Conservation (phyloP, 495 filamentous ascomycete species). For the Penicillium desertorum region DNA sequence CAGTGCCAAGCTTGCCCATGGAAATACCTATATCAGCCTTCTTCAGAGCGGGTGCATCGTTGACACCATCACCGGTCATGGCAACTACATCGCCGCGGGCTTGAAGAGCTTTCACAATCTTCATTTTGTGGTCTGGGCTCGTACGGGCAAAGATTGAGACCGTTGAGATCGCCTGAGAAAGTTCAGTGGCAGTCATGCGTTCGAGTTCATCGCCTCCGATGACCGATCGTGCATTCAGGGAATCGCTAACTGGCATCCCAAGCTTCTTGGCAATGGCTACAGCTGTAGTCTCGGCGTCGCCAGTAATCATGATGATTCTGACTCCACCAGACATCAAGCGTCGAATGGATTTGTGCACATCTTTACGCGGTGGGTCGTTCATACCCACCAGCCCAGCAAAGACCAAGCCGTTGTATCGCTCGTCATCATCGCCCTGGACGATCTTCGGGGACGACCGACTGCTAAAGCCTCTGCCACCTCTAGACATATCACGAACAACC, state of each 20-base stretch:
- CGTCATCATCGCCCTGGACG: constrained; percentile 58
- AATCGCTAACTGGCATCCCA: constrained; percentile 73
- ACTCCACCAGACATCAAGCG: constrained; percentile 91
- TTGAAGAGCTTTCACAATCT: constrained; percentile 90
- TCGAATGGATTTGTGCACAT: constrained; percentile 84
- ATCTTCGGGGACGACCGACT: constrained; percentile 48
- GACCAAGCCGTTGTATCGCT: constrained; percentile 74
- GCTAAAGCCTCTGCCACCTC: constrained; percentile 35
- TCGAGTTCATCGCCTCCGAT: constrained; percentile 89
- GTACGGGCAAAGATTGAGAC: constrained; percentile 95
- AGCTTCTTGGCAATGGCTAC: constrained; percentile 89
- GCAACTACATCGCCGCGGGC: constrained; percentile 94
- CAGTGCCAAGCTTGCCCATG: constrained; percentile 93
- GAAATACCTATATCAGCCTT: constrained; percentile 97
- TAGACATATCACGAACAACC: constrained; percentile 32
- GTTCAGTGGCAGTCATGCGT: constrained; percentile 78
- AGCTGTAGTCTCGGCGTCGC: constrained; percentile 91
- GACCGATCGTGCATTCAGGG: constrained; percentile 59
- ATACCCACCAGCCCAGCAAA: constrained; percentile 95
- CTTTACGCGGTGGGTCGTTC: constrained; percentile 90
- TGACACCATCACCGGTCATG: constrained; percentile 98
- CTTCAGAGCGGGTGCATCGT: constrained; percentile 95
- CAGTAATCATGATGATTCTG: constrained; percentile 98
- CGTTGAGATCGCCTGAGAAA: constrained; percentile 77
- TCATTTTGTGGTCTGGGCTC: constrained; percentile 96